These are phyloP conservation scores for Phlyctochytrium bullatum DNA, from an alignment of 192 early-diverging fungal genomes.

Conservation along the genomic window DNA sequence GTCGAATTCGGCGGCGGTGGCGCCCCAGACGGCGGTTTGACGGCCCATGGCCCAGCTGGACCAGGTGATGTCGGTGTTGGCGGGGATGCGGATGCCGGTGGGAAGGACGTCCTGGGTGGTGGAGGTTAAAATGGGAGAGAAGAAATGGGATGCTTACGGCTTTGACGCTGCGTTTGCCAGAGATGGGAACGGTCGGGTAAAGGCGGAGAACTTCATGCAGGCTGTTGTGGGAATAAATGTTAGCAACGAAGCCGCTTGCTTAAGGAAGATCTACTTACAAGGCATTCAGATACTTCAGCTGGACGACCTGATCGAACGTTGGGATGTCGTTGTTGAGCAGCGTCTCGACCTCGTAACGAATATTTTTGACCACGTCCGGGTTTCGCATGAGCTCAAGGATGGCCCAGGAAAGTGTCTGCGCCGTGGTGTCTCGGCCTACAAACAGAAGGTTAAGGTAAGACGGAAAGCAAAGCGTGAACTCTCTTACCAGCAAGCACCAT, in stretches of 20 bases:
- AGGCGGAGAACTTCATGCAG: slow-evolving; percentile 61
- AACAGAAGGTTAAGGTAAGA: no score
- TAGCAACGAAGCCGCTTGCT: no score
- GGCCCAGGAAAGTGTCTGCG: slow-evolving; percentile 45
- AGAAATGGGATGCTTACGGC: slow-evolving; percentile 31
- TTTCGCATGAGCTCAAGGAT: background rate
- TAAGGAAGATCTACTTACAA: no score
- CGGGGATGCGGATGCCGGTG: slow-evolving; percentile 10
- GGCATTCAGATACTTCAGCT: slow-evolving; percentile 45
- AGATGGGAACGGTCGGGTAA: slow-evolving; percentile 60
- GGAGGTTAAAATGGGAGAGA: background rate
- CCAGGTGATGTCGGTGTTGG: background rate
- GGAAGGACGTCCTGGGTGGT: background rate
- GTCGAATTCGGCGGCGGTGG: slow-evolving; percentile 22
- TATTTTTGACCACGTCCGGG: background rate
- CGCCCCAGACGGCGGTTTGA: slow-evolving; percentile 21
- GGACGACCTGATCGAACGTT: slow-evolving; percentile 30
- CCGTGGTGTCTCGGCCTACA: slow-evolving; percentile 53
- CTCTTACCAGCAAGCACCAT: background rate
- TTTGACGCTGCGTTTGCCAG: slow-evolving; percentile 49
- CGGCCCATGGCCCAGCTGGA: background rate
- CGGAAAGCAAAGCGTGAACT: no score
- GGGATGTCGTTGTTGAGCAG: slow-evolving; percentile 8
- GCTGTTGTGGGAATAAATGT: no score
- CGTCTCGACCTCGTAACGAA: slow-evolving; percentile 21